A percentile compares a stretch with the other conserved stretches of the same genome.
phyloP scores from a whole-genome alignment of 768 basidiomycete genomes.

The Hygrophoropsis aurantiaca region DNA sequence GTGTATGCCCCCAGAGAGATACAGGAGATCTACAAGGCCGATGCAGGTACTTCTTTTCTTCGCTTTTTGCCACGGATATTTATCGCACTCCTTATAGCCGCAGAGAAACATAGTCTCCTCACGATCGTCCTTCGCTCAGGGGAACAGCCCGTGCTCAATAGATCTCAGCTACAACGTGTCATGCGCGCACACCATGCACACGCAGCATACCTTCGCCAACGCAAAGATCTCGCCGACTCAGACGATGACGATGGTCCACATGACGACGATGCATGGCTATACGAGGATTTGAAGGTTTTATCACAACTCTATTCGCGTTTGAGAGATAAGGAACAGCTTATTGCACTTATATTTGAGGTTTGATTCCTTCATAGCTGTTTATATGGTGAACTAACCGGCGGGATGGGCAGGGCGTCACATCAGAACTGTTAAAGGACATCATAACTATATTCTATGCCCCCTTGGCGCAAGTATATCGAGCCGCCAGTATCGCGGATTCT shows the following conservation, averaged over 20 bases:
- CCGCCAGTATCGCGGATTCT: slow-evolving; percentile 95
- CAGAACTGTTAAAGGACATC: slow-evolving; percentile 95
- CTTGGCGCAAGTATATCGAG: slow-evolving; percentile 94
- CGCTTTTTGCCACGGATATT: neutral
- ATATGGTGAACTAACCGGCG: slow-evolving; percentile 3
- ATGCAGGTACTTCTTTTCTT: slow-evolving; percentile 64
- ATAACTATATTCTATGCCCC: slow-evolving; percentile 99
- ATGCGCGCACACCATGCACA: slow-evolving; percentile 79
- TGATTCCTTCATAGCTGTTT: slow-evolving; percentile 12
- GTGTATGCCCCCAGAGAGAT: slow-evolving; percentile 87
- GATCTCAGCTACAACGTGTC: slow-evolving; percentile 79
- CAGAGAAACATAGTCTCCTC: slow-evolving; percentile 73
- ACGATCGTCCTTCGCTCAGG: slow-evolving; percentile 77
- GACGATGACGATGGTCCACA: slow-evolving; percentile 92
- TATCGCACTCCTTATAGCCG: slow-evolving; percentile 35
- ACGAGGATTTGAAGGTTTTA: slow-evolving; percentile 85
- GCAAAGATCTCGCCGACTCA: slow-evolving; percentile 67
- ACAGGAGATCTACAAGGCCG: slow-evolving; percentile 76
- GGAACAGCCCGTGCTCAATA: slow-evolving; percentile 71
- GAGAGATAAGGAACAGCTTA: slow-evolving; percentile 87
- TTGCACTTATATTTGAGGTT: slow-evolving; percentile 94
- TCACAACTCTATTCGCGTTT: slow-evolving; percentile 76
- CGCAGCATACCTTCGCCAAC: slow-evolving; percentile 63
- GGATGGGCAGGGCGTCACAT: slow-evolving; percentile 79
- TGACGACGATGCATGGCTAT: slow-evolving; percentile 95